A percentile compares a stretch with the other conserved stretches of the same genome.
These are phyloP conservation scores for Ogataea zsoltii DNA, from an alignment of 805 yeast species.

Conservation along the genomic window DNA sequence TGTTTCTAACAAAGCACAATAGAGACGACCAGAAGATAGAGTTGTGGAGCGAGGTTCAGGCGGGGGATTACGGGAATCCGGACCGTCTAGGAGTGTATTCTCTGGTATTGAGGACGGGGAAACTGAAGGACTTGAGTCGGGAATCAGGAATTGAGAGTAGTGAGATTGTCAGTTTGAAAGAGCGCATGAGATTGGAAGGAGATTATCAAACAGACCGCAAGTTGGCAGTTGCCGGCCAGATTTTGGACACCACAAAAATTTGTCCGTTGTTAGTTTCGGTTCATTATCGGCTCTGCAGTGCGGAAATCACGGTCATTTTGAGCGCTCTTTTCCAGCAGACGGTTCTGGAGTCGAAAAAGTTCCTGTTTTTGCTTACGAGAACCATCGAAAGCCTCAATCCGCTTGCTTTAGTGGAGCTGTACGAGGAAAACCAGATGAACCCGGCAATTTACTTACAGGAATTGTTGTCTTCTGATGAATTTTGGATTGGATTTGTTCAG, in stretches of 20 bases:
- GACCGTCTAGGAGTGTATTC: conserved; percentile 21
- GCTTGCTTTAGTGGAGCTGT: conserved; percentile 13
- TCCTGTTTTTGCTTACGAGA: conserved; percentile 26
- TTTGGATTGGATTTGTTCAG: conserved; percentile 24
- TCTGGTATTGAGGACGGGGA: conserved; percentile 16
- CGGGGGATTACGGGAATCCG: conserved; percentile 19
- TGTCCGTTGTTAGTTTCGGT: conserved; percentile 11
- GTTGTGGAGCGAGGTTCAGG: conserved; percentile 24
- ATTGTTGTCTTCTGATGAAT: conserved; percentile 12
- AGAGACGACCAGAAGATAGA: conserved; percentile 22
- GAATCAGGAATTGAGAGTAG: conserved; percentile 4
- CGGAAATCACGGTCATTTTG: conserved; percentile 18
- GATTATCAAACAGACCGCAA: conserved; percentile 10
- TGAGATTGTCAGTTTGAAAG: conserved; percentile 1
- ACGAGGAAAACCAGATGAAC: conserved; percentile 9
- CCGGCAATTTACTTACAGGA: conserved; percentile 16
- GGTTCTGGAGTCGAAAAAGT: conserved; percentile 16
- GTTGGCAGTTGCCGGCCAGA: conserved; percentile 8
- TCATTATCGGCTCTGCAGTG: conserved; percentile 14
- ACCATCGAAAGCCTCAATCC: conserved; percentile 23
- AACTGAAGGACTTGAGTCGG: conserved; percentile 10
- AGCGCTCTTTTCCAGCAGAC: conserved; percentile 17
- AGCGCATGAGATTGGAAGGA: conserved; percentile 1
- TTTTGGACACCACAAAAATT: background rate
- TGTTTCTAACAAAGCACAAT: conserved; percentile 22